Conservation (phyloP, 768 basidiomycete species). For the Termitomyces heimii region DNA sequence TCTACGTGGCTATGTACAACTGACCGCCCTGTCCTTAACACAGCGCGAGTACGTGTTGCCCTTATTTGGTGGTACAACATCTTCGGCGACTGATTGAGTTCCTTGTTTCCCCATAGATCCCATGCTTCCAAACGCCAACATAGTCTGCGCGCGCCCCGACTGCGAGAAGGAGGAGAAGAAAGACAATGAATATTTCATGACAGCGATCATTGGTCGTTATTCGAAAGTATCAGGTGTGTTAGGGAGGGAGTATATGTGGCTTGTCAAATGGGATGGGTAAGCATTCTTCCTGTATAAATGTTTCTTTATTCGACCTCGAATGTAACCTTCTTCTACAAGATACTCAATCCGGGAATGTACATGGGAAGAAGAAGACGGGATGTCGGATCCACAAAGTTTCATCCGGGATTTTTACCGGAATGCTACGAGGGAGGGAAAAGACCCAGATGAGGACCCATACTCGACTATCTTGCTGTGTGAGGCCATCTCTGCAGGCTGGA, state of each 20-base stretch:
- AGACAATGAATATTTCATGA: constrained; percentile 23
- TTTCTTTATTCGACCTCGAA: background rate
- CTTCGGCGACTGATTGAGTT: background rate
- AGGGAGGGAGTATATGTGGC: constrained; percentile 21
- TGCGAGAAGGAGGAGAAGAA: constrained; percentile 17
- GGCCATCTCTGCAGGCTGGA: constrained; percentile 26
- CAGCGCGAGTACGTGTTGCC: constrained; percentile 12
- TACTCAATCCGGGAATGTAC: constrained; percentile 28
- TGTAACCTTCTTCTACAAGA: constrained; percentile 13
- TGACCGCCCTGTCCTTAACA: background rate
- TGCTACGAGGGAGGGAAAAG: constrained; percentile 22
- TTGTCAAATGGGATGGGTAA: constrained; percentile 37
- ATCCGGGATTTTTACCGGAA: constrained; percentile 24
- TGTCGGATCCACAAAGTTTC: constrained; percentile 22
- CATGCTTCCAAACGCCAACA: constrained; percentile 1
- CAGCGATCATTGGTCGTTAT: constrained; percentile 27
- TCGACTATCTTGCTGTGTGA: constrained; percentile 23
- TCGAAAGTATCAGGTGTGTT: constrained; percentile 18
- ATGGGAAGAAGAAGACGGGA: constrained; percentile 26
- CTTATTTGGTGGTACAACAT: background rate
- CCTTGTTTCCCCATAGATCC: constrained; percentile 3
- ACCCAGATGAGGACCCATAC: constrained; percentile 18
- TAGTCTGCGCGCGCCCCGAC: constrained; percentile 21
- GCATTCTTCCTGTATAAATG: background rate
- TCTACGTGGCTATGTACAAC: background rate